Evolutionary conservation across 2,329 filamentous ascomycete genomes (phyloP).

Genomic region (Amesomyces nigricolor): DNA sequence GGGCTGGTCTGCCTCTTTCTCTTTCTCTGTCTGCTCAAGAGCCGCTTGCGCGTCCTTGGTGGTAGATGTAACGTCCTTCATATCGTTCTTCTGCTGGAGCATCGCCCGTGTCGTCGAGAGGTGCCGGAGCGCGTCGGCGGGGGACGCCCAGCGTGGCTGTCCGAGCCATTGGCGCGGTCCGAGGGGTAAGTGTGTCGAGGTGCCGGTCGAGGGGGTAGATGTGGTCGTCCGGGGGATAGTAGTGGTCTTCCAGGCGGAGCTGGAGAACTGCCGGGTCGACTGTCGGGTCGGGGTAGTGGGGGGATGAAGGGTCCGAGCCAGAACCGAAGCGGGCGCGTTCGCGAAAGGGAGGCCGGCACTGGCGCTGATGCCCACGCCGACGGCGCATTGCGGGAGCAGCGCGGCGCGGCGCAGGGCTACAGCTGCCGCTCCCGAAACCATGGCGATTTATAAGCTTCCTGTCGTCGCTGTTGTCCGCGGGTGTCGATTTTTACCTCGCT

Average conservation of each 20-base stretch:
- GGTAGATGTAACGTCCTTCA: slow-evolving; percentile 12
- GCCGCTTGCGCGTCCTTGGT: slow-evolving; percentile 9
- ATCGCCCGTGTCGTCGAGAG: slow-evolving; percentile 25
- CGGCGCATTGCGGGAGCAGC: slow-evolving; percentile 44
- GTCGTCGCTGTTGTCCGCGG: slow-evolving; percentile 4
- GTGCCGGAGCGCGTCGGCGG: slow-evolving; percentile 20
- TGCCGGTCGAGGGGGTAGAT: slow-evolving; percentile 2
- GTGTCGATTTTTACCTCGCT: slow-evolving; percentile 14
- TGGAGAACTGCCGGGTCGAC: slow-evolving; percentile 16
- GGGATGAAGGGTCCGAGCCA: neutral
- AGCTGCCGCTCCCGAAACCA: slow-evolving; percentile 42
- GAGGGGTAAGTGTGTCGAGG: slow-evolving; percentile 4
- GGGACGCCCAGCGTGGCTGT: slow-evolving; percentile 20
- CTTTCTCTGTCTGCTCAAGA: slow-evolving; percentile 27
- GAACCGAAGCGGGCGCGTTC: neutral
- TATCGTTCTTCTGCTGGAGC: slow-evolving; percentile 17
- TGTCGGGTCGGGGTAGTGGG: slow-evolving; percentile 8
- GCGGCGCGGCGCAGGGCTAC: slow-evolving; percentile 38
- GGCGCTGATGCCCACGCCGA: slow-evolving; percentile 27
- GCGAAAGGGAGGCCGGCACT: slow-evolving; percentile 3
- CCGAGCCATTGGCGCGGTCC: slow-evolving; percentile 11
- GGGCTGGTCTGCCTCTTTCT: slow-evolving; percentile 28
- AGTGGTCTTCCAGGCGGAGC: slow-evolving; percentile 7
- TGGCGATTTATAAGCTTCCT: slow-evolving; percentile 31
- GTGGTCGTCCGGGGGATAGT: slow-evolving; percentile 1